Evolutionary conservation across 371 early-diverging fungal genomes (phyloP), one percentile per base, ranked within the genome.

Genomic region (Actinomucor elegans): DNA sequence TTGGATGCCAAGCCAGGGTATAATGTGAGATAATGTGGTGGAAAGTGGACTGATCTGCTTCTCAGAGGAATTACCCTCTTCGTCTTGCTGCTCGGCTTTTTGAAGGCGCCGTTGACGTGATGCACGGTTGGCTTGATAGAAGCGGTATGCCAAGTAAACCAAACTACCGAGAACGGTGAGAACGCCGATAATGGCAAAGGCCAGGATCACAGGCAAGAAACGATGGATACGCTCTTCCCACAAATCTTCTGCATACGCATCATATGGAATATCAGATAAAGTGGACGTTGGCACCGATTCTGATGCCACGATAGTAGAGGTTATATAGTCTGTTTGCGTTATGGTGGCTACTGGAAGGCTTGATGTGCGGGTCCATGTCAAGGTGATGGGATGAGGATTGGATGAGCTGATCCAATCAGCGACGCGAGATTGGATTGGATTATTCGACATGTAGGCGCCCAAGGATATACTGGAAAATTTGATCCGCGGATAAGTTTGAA

Each of bases 131-230:
- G 58, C 33, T 41, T 50, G 41, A 47, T 52, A 71, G 5, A 64
- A 57, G 20, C 69, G 53, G 38, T 65, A 71, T 9, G 38, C 55
- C 20, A 68, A n/a, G 32, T 61, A 72, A 6, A 46, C 32, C 5
- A 73, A 54, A 21, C 60, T 24, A 5, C 35, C 55, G 2, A 61
- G 20, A 4, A 64, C 28, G 7, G 69, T 24, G 6, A 71, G 29
- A 8, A 74, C 26, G 0, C 75, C 75, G 29, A 74, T 47, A 14
- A 66, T 57, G n/a, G 75, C 75, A 61, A 74, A 74, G 5, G 59
- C 53, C 11, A 61, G 48, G 8, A 73, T 43, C 2, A 62, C 51
- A 12, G 73, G 73, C 14, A 73, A 46, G 32, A 59, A 55, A 15
- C 35, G 55, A 33, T 46, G 47, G 3, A 58, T 36, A 31, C 48